A percentile compares a stretch with the other conserved stretches of the same genome.
Conservation (phyloP, 2,329 filamentous ascomycete genomes). For the Cercospora brassicicola region DNA sequence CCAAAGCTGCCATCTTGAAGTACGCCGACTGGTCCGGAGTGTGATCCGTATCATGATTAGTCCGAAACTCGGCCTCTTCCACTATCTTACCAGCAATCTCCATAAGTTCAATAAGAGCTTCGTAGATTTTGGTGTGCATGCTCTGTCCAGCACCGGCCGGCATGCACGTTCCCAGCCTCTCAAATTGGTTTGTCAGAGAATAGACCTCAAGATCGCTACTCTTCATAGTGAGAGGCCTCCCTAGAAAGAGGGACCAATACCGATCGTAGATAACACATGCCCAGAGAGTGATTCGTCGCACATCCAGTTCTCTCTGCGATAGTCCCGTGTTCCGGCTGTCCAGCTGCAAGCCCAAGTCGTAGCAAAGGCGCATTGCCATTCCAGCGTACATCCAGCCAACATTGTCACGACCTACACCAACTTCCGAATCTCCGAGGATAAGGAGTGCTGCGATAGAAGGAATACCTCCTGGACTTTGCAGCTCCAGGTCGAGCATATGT, state of each 20-base stretch:
- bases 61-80: constrained; percentile 29
- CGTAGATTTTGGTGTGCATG: constrained; percentile 32
- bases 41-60: constrained; percentile 15
- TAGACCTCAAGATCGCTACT: constrained; percentile 32
- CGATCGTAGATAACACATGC: constrained; percentile 34
- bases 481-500: constrained; percentile 33
- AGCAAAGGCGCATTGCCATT: constrained; percentile 33
- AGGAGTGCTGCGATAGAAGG: constrained; percentile 31
- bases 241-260: constrained; percentile 33
- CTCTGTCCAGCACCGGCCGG: constrained; percentile 27
- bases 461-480: constrained; percentile 30
- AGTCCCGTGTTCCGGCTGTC: constrained; percentile 31
- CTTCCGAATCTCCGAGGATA: constrained; percentile 31
- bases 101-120: constrained; percentile 33
- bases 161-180: constrained; percentile 31
- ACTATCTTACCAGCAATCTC: constrained; percentile 34
- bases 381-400: constrained; percentile 34
- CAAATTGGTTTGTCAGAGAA: constrained; percentile 29
- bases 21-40: constrained; percentile 31
- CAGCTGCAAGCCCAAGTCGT: constrained; percentile 32
- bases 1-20: constrained; percentile 31
- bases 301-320: constrained; percentile 29
- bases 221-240: constrained; percentile 33
- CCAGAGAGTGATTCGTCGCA: constrained; percentile 32
- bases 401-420: constrained; percentile 31